Evolutionary conservation across 1,284 basidiomycete genomes (phyloP).

Genomic region (Boletus mariae): DNA sequence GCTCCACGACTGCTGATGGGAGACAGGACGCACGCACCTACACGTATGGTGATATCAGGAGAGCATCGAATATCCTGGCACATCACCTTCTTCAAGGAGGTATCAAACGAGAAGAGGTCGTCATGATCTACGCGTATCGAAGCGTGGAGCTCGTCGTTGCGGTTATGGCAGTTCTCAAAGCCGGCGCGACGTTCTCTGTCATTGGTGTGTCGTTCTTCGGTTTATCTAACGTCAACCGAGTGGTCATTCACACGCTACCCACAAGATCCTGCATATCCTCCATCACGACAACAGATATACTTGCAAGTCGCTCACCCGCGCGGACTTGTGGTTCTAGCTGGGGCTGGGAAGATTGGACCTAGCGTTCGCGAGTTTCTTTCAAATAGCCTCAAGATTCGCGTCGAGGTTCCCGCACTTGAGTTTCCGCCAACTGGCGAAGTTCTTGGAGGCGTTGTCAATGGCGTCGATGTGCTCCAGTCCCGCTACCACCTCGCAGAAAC

Average conservation of each 20-base stretch:
- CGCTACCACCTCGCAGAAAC: conserved; percentile 55
- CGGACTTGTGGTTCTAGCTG: conserved; percentile 89
- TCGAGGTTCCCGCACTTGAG: conserved; percentile 90
- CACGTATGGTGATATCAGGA: conserved; percentile 81
- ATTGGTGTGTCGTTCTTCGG: conserved; percentile 61
- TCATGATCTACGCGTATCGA: conserved; percentile 98
- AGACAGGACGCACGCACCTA: conserved; percentile 61
- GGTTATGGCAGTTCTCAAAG: conserved; percentile 96
- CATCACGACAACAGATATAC: conserved; percentile 93
- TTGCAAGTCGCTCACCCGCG: conserved; percentile 91
- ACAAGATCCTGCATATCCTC: conserved; percentile 93
- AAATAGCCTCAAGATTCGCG: conserved; percentile 81
- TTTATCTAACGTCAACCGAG: conserved; percentile 5
- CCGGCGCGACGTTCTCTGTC: conserved; percentile 96
- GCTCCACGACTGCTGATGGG: conserved; percentile 39
- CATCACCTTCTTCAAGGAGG: conserved; percentile 88
- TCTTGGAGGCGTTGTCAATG: conserved; percentile 56
- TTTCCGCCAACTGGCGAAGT: conserved; percentile 64
- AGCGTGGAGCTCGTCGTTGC: conserved; percentile 97
- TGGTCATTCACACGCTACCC: neutral
- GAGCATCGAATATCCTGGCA: conserved; percentile 86
- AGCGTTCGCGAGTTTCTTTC: conserved; percentile 85
- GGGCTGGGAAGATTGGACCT: conserved; percentile 81
- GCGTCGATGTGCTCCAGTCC: conserved; percentile 52
- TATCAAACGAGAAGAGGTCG: conserved; percentile 91